phyloP scores from a whole-genome alignment of 345 rosid species.

The Lagerstroemia speciosa region DNA sequence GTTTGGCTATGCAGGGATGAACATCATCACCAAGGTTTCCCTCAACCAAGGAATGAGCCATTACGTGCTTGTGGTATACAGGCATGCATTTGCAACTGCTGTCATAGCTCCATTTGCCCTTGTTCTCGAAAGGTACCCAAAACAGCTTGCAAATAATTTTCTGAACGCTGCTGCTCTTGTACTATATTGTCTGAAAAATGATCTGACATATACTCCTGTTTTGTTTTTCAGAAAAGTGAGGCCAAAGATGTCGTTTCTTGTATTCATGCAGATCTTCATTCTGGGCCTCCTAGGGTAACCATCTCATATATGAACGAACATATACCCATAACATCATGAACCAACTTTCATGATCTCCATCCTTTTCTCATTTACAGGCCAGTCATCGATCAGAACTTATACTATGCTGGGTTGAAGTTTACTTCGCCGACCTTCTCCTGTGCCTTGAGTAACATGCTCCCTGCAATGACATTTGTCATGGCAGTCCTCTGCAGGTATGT shows the following conservation, averaged over 20 bases:
- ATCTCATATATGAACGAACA: neutral
- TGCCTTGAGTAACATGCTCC: constrained; percentile 11
- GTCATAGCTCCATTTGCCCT: constrained; percentile 58
- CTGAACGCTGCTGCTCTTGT: neutral
- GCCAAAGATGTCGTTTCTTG: constrained; percentile 60
- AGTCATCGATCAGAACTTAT: constrained; percentile 8
- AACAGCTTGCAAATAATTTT: neutral
- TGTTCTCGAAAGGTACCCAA: constrained; percentile 41
- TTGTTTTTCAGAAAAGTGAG: constrained; percentile 50
- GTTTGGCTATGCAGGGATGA: constrained; percentile 93
- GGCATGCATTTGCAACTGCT: constrained; percentile 60
- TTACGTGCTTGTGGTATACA: constrained; percentile 61
- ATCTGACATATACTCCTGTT: neutral
- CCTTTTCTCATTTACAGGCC: neutral
- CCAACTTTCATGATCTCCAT: neutral
- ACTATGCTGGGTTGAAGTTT: constrained; percentile 4
- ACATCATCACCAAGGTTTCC: constrained; percentile 69
- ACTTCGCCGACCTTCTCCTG: constrained; percentile 5
- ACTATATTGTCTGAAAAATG: neutral
- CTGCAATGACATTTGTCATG: constrained; percentile 7
- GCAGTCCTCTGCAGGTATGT: constrained; percentile 5
- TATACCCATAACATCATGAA: neutral
- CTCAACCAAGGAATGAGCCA: constrained; percentile 75
- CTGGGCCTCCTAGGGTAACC: constrained; percentile 91
- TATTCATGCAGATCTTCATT: constrained; percentile 66